Evolutionary conservation across 768 basidiomycete genomes (phyloP).

Genomic region (Plicaturopsis crispa): DNA sequence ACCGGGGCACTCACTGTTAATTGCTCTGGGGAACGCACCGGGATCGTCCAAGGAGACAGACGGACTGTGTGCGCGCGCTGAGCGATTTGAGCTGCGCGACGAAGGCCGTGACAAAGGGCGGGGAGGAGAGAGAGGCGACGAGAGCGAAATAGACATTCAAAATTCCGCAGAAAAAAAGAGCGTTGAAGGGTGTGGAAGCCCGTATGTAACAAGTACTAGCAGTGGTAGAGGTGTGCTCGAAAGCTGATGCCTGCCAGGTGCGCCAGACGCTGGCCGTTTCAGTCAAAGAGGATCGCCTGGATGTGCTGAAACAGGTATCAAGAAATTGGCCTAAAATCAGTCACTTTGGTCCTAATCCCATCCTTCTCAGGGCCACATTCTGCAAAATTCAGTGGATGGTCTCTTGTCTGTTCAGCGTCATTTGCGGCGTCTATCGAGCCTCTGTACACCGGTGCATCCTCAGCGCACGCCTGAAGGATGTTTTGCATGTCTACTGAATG

Average conservation of each 20-base stretch:
- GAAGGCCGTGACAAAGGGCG: constrained; percentile 39
- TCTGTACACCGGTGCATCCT: too few species aligned
- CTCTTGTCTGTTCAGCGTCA: neutral
- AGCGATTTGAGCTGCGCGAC: constrained; percentile 39
- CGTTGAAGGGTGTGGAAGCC: neutral
- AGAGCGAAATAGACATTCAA: constrained; percentile 25
- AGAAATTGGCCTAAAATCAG: too few species aligned
- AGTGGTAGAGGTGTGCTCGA: too few species aligned
- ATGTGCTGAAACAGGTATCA: too few species aligned
- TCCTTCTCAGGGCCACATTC: neutral
- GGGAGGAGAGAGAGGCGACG: constrained; percentile 22
- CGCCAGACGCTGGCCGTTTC: too few species aligned
- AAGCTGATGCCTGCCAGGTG: too few species aligned
- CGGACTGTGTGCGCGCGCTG: constrained; percentile 51
- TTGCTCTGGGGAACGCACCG: constrained; percentile 33
- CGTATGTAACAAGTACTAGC: neutral
- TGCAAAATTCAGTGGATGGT: neutral
- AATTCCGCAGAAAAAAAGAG: constrained; percentile 4
- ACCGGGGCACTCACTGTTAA: neutral
- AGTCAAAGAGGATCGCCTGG: too few species aligned
- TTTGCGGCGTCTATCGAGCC: too few species aligned
- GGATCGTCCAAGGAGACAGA: constrained; percentile 50
- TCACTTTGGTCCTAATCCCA: too few species aligned
- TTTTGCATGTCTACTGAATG: too few species aligned
- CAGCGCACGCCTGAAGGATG: too few species aligned